These are phyloP conservation scores for Diaporthe amygdali DNA, from an alignment of 2,329 filamentous ascomycete genomes.

Conservation along the genomic window DNA sequence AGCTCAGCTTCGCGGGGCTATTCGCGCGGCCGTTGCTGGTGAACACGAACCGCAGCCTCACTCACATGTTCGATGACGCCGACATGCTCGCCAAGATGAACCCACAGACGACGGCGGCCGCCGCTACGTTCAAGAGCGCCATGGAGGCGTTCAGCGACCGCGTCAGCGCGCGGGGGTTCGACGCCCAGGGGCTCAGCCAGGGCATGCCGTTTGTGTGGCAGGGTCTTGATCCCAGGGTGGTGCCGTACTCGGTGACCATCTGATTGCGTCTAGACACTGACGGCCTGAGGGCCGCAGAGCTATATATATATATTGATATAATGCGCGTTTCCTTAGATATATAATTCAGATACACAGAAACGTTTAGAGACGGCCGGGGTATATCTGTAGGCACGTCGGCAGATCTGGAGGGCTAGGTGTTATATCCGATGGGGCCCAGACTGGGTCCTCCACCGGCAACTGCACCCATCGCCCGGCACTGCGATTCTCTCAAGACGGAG, in stretches of 20 bases:
- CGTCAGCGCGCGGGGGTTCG: conserved; percentile 46
- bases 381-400: background rate
- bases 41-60: conserved; percentile 40
- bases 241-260: conserved; percentile 27
- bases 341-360: background rate
- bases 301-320: background rate
- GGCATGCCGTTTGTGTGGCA: conserved; percentile 53
- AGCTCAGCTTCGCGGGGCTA: conserved; percentile 42
- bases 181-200: conserved; percentile 45
- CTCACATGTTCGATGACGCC: conserved; percentile 46
- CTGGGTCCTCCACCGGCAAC: background rate
- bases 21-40: conserved; percentile 47
- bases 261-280: background rate
- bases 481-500: no score
- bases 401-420: background rate
- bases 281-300: background rate
- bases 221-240: conserved; percentile 28
- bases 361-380: background rate
- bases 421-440: background rate
- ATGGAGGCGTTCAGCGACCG: conserved; percentile 45
- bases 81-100: conserved; percentile 41
- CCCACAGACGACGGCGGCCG: conserved; percentile 36
- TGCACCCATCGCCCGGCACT: background rate
- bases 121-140: conserved; percentile 37
- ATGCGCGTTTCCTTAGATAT: background rate